Conservation (phyloP, 1,139 yeast species). For the Pichia sp. region DNA sequence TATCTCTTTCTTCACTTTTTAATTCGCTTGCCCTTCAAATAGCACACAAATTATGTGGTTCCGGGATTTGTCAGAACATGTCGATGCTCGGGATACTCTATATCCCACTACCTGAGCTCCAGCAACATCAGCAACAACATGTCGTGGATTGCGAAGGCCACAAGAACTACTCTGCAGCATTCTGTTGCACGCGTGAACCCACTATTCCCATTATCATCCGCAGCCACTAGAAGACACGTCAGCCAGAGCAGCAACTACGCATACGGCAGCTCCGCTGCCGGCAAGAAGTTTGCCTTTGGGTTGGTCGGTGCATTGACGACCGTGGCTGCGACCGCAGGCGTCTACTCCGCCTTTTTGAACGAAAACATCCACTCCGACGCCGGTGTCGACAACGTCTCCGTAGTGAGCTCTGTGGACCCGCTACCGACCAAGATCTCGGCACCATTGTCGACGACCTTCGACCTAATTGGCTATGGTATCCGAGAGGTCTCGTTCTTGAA, state of each 20-base stretch:
- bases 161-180: background rate
- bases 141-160: conserved; percentile 2
- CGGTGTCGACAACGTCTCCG: conserved; percentile 23
- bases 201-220: background rate
- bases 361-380: conserved; percentile 4
- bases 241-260: background rate
- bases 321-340: background rate
- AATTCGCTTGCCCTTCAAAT: background rate
- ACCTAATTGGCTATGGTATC: conserved; percentile 72
- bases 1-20: background rate
- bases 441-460: conserved; percentile 33
- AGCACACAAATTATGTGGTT: background rate
- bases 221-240: background rate
- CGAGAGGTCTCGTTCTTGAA: conserved; percentile 75
- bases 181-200: too few relatives aligned
- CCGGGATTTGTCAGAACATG: background rate
- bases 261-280: background rate
- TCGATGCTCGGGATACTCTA: background rate
- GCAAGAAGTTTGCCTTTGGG: background rate
- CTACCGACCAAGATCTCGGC: conserved; percentile 40
- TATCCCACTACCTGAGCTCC: background rate
- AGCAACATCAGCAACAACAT: background rate
- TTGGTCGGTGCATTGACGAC: background rate
- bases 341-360: background rate
- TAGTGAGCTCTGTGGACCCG: conserved; percentile 49